Evolutionary conservation across 1,284 basidiomycete species (phyloP), one percentile per base, ranked within the genome.

Genomic region (Tilletiaria anomala): DNA sequence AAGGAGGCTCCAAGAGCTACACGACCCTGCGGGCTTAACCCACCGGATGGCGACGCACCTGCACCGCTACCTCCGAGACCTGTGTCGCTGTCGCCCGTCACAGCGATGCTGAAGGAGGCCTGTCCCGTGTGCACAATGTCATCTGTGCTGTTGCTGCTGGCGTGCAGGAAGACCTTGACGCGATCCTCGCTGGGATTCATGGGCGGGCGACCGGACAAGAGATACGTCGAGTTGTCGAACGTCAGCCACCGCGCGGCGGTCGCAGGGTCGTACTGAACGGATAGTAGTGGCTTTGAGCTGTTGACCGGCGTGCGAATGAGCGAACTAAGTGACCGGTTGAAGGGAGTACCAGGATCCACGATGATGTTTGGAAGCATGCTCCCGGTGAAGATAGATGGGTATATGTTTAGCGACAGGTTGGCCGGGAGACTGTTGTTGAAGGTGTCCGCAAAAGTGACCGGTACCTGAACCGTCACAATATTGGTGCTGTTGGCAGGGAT

Each of bases 371-470:
- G 75, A 29, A 84, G 66, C 11, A 70, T 69, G 15, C 74, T 65
- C n/a, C 68, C 52, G 14, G 73, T 73, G 67, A 88, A 86, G 57
- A 75, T 78, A 0, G 82, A 79, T 4, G 78, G 73, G 16, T 78
- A 78, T 18, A 82, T 65, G 12, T 73, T 35, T 40, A 89, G 51
- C 4, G 73, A 70, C 29, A 86, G 68, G 42, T 73, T 77, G 11
- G 78, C 77, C 37, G 73, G 44, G 20, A 69, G 50, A 10, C 67
- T 46, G 1, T 77, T 75, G 59, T 83, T 81, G 58, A 40, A 42
- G 8, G 40, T 34, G 26, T 72, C 70, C 12, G 64, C 71, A 14
- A 88, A 56, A n/a, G 64, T 72, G 23, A 81, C 72, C 2, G 80
- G 77, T n/a, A 89, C 68, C 0, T 67, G 56, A 6, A 72, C 18